Evolutionary conservation across 1,139 yeast genomes (phyloP), one percentile per base, ranked within the genome.

Genomic region (Magnusiomyces fungicola): DNA sequence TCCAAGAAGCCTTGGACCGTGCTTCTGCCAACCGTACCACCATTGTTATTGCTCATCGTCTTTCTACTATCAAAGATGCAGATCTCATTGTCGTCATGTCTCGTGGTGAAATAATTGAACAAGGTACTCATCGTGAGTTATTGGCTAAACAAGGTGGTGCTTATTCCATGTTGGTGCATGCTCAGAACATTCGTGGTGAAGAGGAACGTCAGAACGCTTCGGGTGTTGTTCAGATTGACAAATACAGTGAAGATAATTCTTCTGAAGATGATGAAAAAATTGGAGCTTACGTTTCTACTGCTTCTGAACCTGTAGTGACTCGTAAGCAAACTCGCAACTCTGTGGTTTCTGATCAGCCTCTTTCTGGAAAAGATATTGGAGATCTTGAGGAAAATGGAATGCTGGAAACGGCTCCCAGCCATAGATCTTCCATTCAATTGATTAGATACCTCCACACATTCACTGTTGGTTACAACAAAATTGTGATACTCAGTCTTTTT

Each of bases 1-100:
- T 70, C 3, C 71, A 69, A 54, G 69, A 67, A 24, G 83, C 88
- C 0, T 67, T 82, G 45, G 81, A 81, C 48, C 69, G 73, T 46
- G 72, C 84, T 39, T 79, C 89, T 78, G 72, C 74, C 52, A 71
- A 76, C 45, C 75, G 81, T 47, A 84, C 94, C 1, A 83, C 89
- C 2, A 81, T 84, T 45, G 81, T 86, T 14, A 83, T 85, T 64
- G 94, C 94, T 2, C 95, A 85, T 65, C 74, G 94, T 56, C 67
- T 85, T 52, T 81, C 89, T 9, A 84, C 94, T 2, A 84, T 85
- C 53, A 79, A 76, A 59, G 72, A 71, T 51, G 75, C 75, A 18
- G 69, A 70, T 57, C 65, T 67, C 50, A 71, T 71, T 53, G 72
- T 71, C 22, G 75, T 72, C 45, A 70, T 71, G 74, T 59, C 68